Conservation (phyloP, 257 asterid genomes). For the Solanum habrochaites region DNA sequence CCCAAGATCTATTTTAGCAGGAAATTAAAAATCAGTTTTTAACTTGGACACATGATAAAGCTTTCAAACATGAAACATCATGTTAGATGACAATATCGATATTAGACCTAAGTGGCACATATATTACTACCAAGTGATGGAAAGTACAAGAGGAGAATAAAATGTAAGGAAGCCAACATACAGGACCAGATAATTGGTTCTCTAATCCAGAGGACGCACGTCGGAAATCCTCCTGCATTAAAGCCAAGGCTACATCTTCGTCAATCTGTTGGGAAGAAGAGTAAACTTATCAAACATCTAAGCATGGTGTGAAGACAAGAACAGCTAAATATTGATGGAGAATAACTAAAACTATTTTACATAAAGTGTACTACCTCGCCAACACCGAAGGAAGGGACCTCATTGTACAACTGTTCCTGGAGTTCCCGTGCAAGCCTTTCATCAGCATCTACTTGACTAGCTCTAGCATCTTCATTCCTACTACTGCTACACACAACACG, state of each 20-base stretch:
- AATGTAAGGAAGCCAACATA: constrained; percentile 19
- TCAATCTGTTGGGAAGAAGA: constrained; percentile 36
- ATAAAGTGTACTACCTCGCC: constrained; percentile 35
- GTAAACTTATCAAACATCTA: background rate
- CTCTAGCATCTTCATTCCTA: constrained; percentile 31
- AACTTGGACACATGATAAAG: background rate
- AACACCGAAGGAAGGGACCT: constrained; percentile 35
- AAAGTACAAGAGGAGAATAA: background rate
- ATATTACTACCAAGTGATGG: background rate
- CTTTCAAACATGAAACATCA: background rate
- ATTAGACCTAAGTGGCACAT: background rate
- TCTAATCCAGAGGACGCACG: constrained; percentile 26
- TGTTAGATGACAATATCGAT: background rate
- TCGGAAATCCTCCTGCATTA: constrained; percentile 32
- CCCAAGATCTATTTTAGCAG: background rate
- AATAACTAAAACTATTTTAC: background rate
- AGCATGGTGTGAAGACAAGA: background rate
- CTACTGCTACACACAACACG: background rate
- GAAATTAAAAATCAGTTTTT: background rate
- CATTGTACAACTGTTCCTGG: constrained; percentile 82
- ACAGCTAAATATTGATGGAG: background rate
- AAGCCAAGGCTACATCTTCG: constrained; percentile 37
- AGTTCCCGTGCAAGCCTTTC: constrained; percentile 85
- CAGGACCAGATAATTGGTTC: constrained; percentile 23
- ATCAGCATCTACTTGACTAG: constrained; percentile 82